Conservation (phyloP, 371 early-diverging fungal species). For the Mortierella sp. region DNA sequence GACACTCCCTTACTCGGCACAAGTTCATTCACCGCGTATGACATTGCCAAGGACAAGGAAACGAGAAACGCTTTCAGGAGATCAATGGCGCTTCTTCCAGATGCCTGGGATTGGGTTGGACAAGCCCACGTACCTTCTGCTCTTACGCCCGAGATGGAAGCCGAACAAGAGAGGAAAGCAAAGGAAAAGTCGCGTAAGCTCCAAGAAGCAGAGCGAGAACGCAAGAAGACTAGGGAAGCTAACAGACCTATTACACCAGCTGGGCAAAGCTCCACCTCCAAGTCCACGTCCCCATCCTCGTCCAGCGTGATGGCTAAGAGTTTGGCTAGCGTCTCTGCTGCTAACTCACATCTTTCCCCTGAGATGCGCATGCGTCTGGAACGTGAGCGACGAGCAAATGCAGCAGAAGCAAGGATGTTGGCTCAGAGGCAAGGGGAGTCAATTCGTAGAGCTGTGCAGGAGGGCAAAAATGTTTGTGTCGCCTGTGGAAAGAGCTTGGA, state of each 20-base stretch:
- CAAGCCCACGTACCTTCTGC: constrained; percentile 82
- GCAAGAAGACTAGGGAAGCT: constrained; percentile 62
- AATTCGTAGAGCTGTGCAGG: constrained; percentile 27
- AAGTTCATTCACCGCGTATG: constrained; percentile 82
- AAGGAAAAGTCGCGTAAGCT: constrained; percentile 71
- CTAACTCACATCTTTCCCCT: constrained; percentile 73
- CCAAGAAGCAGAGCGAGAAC: constrained; percentile 59
- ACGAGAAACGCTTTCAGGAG: constrained; percentile 86
- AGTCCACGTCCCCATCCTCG: constrained; percentile 12
- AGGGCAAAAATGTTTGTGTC: constrained; percentile 56
- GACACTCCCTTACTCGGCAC: constrained; percentile 15
- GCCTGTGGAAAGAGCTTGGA: constrained; percentile 58
- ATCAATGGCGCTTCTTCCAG: constrained; percentile 73
- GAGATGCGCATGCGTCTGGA: constrained; percentile 83
- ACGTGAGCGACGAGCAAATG: constrained; percentile 85
- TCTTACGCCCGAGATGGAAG: constrained; percentile 81
- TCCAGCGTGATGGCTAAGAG: constrained; percentile 29
- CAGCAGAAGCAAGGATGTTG: constrained; percentile 79
- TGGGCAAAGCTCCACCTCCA: constrained; percentile 24
- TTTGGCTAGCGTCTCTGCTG: constrained; percentile 51
- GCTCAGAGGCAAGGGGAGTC: constrained; percentile 36
- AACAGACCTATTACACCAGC: constrained; percentile 56
- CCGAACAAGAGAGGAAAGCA: constrained; percentile 70
- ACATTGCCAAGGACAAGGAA: constrained; percentile 79
- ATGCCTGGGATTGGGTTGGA: constrained; percentile 75